A percentile compares a stretch with the other conserved stretches of the same genome.
Conservation (phyloP, 768 basidiomycete genomes). For the Lentinula lateritia region DNA sequence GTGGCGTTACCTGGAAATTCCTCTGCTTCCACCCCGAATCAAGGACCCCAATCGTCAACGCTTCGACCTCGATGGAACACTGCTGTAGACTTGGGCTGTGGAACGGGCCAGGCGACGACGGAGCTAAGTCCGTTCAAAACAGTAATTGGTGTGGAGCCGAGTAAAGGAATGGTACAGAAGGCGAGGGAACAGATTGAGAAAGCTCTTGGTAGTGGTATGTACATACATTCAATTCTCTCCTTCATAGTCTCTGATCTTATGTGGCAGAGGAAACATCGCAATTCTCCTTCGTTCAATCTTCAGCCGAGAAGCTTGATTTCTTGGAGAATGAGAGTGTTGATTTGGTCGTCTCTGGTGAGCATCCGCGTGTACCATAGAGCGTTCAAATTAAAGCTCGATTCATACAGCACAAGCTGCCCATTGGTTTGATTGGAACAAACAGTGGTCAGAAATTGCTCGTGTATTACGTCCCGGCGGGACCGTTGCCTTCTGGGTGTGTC, state of each 20-base stretch:
- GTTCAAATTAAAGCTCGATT: background rate
- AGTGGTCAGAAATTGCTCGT: slow-evolving; percentile 65
- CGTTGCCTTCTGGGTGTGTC: slow-evolving; percentile 66
- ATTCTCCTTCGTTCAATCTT: slow-evolving; percentile 30
- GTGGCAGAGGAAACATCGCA: slow-evolving; percentile 17
- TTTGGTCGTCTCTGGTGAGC: slow-evolving; percentile 58
- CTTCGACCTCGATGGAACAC: slow-evolving; percentile 35
- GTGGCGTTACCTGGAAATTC: slow-evolving; percentile 5
- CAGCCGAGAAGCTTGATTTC: slow-evolving; percentile 51
- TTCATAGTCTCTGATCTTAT: background rate
- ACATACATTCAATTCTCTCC: background rate
- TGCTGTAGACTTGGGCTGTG: slow-evolving; percentile 78
- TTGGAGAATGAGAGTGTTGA: slow-evolving; percentile 54
- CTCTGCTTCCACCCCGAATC: background rate
- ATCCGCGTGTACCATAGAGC: background rate
- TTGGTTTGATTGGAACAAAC: slow-evolving; percentile 72
- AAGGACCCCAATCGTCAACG: no score
- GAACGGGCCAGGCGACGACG: slow-evolving; percentile 71
- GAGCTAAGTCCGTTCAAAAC: slow-evolving; percentile 49
- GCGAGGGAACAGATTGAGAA: slow-evolving; percentile 28
- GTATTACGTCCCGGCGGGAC: slow-evolving; percentile 59
- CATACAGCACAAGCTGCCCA: slow-evolving; percentile 68
- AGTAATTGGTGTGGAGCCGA: slow-evolving; percentile 76
- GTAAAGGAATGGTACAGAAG: slow-evolving; percentile 59
- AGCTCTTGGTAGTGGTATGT: slow-evolving; percentile 12